phyloP scores from a whole-genome alignment of 495 filamentous ascomycete species.

The Aspergillus taichungensis region DNA sequence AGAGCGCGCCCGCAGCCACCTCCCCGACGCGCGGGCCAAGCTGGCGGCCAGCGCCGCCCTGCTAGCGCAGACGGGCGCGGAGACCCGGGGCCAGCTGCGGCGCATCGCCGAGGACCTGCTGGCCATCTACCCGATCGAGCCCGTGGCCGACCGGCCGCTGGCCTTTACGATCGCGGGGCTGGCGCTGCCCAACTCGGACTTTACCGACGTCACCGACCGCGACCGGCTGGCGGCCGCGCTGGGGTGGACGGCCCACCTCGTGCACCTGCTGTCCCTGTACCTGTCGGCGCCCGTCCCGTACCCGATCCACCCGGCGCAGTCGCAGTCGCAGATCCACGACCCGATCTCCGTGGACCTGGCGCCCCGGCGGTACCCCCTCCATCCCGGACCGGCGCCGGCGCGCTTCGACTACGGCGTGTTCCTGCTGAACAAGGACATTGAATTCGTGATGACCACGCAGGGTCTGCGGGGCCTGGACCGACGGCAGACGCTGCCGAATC shows the following conservation, averaged over 20 bases:
- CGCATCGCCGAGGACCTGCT: constrained; percentile 78
- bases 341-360: constrained; percentile 60
- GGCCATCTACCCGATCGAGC: constrained; percentile 69
- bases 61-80: constrained; percentile 46
- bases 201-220: constrained; percentile 51
- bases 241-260: constrained; percentile 70
- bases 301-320: constrained; percentile 60
- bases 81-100: constrained; percentile 69
- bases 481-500: constrained; percentile 80
- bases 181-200: constrained; percentile 67
- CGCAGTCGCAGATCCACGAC: constrained; percentile 70
- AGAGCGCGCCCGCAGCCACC: constrained; percentile 36
- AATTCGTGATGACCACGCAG: constrained; percentile 67
- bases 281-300: constrained; percentile 73
- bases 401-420: constrained; percentile 95
- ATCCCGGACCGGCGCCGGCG: constrained; percentile 66
- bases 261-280: constrained; percentile 74
- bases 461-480: constrained; percentile 76
- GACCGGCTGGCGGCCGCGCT: constrained; percentile 71
- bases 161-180: constrained; percentile 70
- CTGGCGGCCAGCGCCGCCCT: constrained; percentile 46
- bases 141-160: constrained; percentile 51
- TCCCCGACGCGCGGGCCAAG: constrained; percentile 48
- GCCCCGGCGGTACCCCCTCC: constrained; percentile 70
- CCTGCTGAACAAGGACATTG: constrained; percentile 86